These are phyloP conservation scores for Thalassiosira hispida DNA, from an alignment of 352 stramenopile genomes.

Conservation along the genomic window DNA sequence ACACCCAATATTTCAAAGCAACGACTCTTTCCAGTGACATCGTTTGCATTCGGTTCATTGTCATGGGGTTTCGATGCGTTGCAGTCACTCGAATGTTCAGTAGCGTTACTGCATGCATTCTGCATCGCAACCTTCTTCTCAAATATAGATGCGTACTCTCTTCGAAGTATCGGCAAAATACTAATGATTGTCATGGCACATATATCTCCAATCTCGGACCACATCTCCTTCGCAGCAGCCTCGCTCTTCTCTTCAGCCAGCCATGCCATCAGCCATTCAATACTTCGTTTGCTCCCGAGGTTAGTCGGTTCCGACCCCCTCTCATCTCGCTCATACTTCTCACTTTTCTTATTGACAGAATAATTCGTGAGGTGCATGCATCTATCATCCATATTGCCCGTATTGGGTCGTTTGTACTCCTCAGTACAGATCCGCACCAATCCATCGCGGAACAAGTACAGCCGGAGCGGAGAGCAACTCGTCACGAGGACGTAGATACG, in stretches of 20 bases:
- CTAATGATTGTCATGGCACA: conserved; percentile 93
- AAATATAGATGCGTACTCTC: conserved; percentile 91
- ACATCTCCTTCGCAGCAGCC: conserved; percentile 85
- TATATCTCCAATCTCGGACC: conserved; percentile 92
- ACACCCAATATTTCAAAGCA: conserved; percentile 93
- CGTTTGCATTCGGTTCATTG: neutral
- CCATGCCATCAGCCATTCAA: conserved; percentile 93
- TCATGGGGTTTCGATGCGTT: neutral
- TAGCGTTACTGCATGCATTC: neutral
- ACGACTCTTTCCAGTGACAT: conserved; percentile 27
- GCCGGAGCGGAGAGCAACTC: conserved; percentile 81
- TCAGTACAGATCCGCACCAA: conserved; percentile 88
- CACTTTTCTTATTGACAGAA: conserved; percentile 85
- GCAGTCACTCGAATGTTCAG: conserved; percentile 4
- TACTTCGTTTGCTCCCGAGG: conserved; percentile 67
- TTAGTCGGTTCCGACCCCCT: conserved; percentile 17
- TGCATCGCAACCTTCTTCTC: conserved; percentile 16
- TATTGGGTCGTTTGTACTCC: conserved; percentile 75
- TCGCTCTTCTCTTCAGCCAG: conserved; percentile 82
- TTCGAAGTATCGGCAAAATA: conserved; percentile 91
- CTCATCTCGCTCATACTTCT: conserved; percentile 51
- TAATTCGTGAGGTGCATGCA: conserved; percentile 95
- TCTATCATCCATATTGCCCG: conserved; percentile 73
- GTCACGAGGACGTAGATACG: conserved; percentile 90
- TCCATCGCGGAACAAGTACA: conserved; percentile 89